Evolutionary conservation across 164 flowering plant species (phyloP), one percentile per base, ranked within the genome.

Genomic region (Cinnamomum chago): DNA sequence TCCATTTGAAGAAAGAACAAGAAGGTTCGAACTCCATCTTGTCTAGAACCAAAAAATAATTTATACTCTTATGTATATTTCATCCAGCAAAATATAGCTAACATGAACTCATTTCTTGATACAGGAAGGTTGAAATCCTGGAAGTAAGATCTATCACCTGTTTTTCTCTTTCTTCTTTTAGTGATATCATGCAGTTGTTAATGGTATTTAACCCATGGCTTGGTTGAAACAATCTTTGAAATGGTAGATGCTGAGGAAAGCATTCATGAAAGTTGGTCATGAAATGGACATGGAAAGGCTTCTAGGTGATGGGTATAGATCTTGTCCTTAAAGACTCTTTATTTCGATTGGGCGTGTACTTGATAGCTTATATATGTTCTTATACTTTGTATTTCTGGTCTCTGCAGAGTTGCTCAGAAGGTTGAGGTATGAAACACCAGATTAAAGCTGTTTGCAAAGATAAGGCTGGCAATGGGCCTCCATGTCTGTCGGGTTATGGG

Each of bases 111-210:
- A 15, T 15, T 28, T 67, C 18, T 14, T 67, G 47, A 25, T 67
- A 30, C 69, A 67, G 69, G 47, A 67, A 67, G 33, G n/a, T 67
- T 28, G 69, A 67, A 20, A 30, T 67, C 69, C 20, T 67, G 28
- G 69, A 67, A 15, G 69, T 67, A 67, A 67, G 69, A 28, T 67
- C 11, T 15, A 2, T 64, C 2, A n/a, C 22, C 7, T 20, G 2
- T 64, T 6, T 22, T 22, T 11, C 25, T 64, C 22, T 55, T 20
- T 55, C n/a, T 55, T 15, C 60, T 55, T 55, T 55, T 55, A 55
- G n/a, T 55, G 60, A 55, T 3, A 17, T 20, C 60, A 18, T 15
- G 60, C n/a, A 55, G 7, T 55, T 55, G 47, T 55, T 20, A 17
- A 17, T 17, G n/a, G n/a, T 55, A 55, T 55, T 55, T 55, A 55